Conservation (phyloP, 2,329 filamentous ascomycete genomes). For the Colletotrichum eremochloae region DNA sequence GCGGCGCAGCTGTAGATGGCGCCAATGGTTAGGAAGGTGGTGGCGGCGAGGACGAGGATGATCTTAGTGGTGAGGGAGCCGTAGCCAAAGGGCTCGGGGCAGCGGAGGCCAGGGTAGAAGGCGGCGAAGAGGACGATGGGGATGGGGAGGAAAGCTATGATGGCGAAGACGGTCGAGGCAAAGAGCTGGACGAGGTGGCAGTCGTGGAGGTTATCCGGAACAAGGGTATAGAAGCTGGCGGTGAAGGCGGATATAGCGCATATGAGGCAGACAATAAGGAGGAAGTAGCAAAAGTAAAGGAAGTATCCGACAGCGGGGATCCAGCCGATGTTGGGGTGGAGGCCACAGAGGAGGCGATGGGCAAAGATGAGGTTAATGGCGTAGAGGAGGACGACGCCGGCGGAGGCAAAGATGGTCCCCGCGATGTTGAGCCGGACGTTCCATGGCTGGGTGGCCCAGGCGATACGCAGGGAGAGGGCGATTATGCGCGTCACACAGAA, state of each 20-base stretch:
- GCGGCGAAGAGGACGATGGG: conserved; percentile 63
- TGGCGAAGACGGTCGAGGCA: conserved; percentile 72
- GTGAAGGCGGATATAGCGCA: conserved; percentile 76
- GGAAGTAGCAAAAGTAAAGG: conserved; percentile 71
- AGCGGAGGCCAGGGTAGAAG: conserved; percentile 52
- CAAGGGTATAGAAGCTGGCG: conserved; percentile 76
- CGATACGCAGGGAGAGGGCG: conserved; percentile 66
- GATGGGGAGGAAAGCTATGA: conserved; percentile 74
- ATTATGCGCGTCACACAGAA: conserved; percentile 69
- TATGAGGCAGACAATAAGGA: conserved; percentile 71
- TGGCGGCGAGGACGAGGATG: conserved; percentile 70
- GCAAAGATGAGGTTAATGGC: conserved; percentile 83
- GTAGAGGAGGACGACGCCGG: conserved; percentile 81
- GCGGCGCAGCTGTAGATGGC: conserved; percentile 77
- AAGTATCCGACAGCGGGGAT: conserved; percentile 61
- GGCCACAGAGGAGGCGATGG: conserved; percentile 80
- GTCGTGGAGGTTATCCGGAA: conserved; percentile 59
- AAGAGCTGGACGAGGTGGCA: conserved; percentile 77
- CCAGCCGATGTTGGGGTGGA: conserved; percentile 81
- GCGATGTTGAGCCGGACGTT: conserved; percentile 65
- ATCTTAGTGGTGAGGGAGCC: conserved; percentile 78
- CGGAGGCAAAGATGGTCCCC: conserved; percentile 77
- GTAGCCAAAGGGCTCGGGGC: conserved; percentile 66
- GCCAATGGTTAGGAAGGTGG: conserved; percentile 74
- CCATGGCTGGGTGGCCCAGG: conserved; percentile 61